These are phyloP conservation scores for Lipomyces kockii DNA, from an alignment of 805 yeast genomes.

Conservation along the genomic window DNA sequence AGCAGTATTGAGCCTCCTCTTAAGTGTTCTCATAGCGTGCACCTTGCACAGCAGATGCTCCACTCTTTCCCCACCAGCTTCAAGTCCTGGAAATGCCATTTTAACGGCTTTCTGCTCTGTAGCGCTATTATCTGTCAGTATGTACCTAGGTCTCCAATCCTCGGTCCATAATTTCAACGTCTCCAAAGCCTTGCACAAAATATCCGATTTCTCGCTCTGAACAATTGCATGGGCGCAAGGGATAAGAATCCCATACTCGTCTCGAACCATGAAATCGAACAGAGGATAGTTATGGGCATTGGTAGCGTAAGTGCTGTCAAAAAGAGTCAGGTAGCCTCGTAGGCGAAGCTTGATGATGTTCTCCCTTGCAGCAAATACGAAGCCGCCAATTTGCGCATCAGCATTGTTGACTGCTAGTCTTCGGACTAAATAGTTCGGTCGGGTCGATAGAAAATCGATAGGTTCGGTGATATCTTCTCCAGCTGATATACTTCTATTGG, in stretches of 20 bases:
- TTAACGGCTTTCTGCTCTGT: too few species aligned
- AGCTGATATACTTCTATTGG: not conserved
- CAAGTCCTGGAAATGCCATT: too few species aligned
- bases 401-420: not conserved
- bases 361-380: not conserved
- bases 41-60: too few species aligned
- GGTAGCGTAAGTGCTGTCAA: not conserved
- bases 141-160: too few species aligned
- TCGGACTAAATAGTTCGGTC: too few species aligned
- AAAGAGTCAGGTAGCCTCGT: not conserved
- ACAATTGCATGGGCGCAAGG: not conserved
- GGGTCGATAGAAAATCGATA: not conserved
- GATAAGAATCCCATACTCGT: not conserved
- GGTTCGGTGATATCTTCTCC: not conserved
- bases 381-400: not conserved
- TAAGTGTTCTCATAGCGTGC: too few species aligned
- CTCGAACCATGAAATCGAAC: slow-evolving; percentile 1
- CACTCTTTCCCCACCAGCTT: too few species aligned
- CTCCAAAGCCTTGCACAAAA: too few species aligned
- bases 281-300: not conserved
- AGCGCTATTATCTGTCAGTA: too few species aligned
- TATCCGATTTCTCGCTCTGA: not conserved
- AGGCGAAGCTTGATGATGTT: not conserved
- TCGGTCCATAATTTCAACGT: too few species aligned
- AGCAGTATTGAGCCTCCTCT: too few species aligned